Evolutionary conservation across 75 land plant genomes (phyloP).

Genomic region (Pseudotsuga menziesii): DNA sequence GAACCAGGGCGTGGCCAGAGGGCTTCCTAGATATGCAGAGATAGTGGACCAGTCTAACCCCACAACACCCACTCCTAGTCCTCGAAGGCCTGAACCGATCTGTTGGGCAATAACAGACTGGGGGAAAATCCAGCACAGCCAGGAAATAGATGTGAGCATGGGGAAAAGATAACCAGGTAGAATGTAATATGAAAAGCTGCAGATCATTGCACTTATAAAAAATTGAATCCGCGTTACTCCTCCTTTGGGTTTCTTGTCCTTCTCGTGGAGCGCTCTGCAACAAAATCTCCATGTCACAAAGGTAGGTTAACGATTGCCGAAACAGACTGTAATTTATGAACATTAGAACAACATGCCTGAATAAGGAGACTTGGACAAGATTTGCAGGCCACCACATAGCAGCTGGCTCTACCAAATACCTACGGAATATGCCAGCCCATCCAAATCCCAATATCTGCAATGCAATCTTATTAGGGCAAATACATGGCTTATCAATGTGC

Average conservation of each 20-base stretch:
- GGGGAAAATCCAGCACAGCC: constrained; percentile 45
- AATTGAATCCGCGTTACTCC: constrained; percentile 38
- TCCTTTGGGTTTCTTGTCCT: constrained; percentile 21
- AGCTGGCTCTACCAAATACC: constrained; percentile 39
- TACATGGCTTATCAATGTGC: not conserved
- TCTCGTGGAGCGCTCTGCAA: constrained; percentile 33
- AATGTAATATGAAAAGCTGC: constrained; percentile 54
- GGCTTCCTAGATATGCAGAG: constrained; percentile 48
- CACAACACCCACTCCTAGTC: constrained; percentile 46
- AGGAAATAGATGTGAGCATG: constrained; percentile 43
- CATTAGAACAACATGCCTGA: constrained; percentile 16
- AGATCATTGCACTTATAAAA: constrained; percentile 26
- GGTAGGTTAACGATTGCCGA: no score
- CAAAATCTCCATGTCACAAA: not conserved
- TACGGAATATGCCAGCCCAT: constrained; percentile 41
- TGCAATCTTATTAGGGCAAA: not conserved
- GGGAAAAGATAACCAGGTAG: constrained; percentile 57
- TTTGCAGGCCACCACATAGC: constrained; percentile 49
- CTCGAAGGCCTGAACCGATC: constrained; percentile 49
- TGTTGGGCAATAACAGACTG: constrained; percentile 53
- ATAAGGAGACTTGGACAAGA: constrained; percentile 27
- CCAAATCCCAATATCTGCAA: constrained; percentile 36
- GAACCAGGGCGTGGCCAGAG: constrained; percentile 59
- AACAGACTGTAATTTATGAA: not conserved
- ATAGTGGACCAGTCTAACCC: constrained; percentile 55